These are phyloP conservation scores for Bolboschoenus planiculmis DNA, from an alignment of 176 grass and related monocot genomes.

Conservation along the genomic window DNA sequence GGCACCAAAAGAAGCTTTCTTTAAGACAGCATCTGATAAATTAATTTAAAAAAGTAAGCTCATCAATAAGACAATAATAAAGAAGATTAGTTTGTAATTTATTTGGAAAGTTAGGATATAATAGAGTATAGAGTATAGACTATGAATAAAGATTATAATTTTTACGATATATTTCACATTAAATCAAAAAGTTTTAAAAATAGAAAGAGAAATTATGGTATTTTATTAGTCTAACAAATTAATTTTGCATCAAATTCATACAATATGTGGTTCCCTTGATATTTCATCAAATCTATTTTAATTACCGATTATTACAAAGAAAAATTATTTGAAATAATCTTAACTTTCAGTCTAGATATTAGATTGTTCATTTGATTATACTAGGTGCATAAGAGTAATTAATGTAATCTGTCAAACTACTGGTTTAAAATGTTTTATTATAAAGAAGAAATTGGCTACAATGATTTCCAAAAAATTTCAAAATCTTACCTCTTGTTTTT, in stretches of 20 bases:
- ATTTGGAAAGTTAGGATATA: too few relatives aligned
- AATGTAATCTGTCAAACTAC: neutral
- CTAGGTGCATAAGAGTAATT: neutral
- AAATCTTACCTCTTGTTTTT: neutral
- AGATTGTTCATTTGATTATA: neutral
- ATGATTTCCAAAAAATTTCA: neutral
- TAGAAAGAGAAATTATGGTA: neutral
- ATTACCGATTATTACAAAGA: too few relatives aligned
- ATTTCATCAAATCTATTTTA: neutral
- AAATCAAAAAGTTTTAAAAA: too few relatives aligned
- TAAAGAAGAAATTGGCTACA: neutral
- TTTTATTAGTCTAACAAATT: neutral
- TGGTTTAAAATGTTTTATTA: neutral
- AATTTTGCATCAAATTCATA: neutral
- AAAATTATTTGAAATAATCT: neutral
- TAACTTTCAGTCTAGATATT: neutral
- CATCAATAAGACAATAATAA: too few relatives aligned
- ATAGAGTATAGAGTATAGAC: too few relatives aligned
- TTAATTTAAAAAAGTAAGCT: too few relatives aligned
- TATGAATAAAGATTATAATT: too few relatives aligned
- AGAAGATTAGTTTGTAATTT: too few relatives aligned
- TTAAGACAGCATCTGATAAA: too few relatives aligned
- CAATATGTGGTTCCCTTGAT: neutral
- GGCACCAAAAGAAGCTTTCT: too few relatives aligned
- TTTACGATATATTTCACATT: too few relatives aligned